Conservation (phyloP, 2,329 filamentous ascomycete species). For the Pseudomassariella vexata region DNA sequence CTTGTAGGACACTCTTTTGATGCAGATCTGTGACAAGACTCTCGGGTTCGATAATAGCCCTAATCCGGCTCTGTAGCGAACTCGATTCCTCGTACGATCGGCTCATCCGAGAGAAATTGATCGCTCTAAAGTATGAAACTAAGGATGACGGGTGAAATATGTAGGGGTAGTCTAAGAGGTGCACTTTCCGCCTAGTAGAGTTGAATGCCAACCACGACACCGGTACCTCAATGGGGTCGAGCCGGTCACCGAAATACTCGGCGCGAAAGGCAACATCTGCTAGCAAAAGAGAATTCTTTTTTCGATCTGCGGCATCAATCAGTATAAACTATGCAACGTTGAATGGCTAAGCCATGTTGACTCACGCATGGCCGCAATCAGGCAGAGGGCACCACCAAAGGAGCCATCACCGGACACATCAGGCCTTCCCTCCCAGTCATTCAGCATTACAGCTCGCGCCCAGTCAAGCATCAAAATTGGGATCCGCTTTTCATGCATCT, state of each 20-base stretch:
- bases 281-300: slow-evolving; percentile 58
- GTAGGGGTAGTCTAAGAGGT: slow-evolving; percentile 76
- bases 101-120: slow-evolving; percentile 86
- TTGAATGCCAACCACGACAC: slow-evolving; percentile 62
- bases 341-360: too few species aligned
- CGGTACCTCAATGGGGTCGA: slow-evolving; percentile 72
- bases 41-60: slow-evolving; percentile 47
- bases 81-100: slow-evolving; percentile 67
- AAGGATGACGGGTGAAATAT: slow-evolving; percentile 69
- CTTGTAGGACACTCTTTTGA: slow-evolving; percentile 56
- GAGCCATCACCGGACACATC: slow-evolving; percentile 64
- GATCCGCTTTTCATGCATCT: slow-evolving; percentile 50
- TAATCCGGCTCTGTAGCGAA: slow-evolving; percentile 50
- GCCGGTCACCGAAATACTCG: slow-evolving; percentile 67
- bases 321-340: too few species aligned
- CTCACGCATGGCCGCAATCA: slow-evolving; percentile 69
- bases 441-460: slow-evolving; percentile 68
- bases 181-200: slow-evolving; percentile 57
- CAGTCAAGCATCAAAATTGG: slow-evolving; percentile 61
- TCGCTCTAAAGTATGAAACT: slow-evolving; percentile 78
- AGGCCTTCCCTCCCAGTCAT: slow-evolving; percentile 74
- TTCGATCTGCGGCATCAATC: slow-evolving; percentile 51
- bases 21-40: slow-evolving; percentile 50
- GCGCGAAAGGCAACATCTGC: slow-evolving; percentile 66
- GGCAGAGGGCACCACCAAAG: slow-evolving; percentile 70